Base-by-base conservation (phyloP, 2,329 filamentous ascomycete species). In the Periconia sp. region DNA sequence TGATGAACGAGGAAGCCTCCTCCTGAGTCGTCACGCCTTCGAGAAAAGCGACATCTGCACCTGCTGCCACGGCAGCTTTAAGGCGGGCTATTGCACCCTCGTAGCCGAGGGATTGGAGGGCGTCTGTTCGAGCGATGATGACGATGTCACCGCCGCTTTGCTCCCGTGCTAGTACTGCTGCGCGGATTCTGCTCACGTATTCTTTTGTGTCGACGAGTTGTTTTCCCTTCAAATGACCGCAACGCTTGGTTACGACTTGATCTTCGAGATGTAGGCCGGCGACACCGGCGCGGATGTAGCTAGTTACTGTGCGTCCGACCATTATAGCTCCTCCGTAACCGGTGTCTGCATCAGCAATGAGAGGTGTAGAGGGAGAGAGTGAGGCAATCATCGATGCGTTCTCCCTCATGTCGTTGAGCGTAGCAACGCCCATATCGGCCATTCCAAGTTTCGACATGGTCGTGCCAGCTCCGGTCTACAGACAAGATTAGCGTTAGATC, bases 311-410 rank as follows among this genome's bases (percentile, higher is more conserved):
- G 18, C 79, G 75, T 1, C 77, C 73, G 25, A 84, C 76, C 72
- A 66, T 67, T 19, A 66, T 54, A 13, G 63, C 52, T 15, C 63
- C 56, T 19, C 65, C 81, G 61, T 81, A 83, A 28, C 80, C 80
- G 0, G 80, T 83, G 61, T 84, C 80, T 21, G 78, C 79, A 58
- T 84, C 81, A 7, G 81, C 83, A 52, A 86, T 85, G 15, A 87
- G 61, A 0, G 84, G 84, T 0, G 79, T 69, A 0, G 65, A 61
- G 0, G 78, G 76, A 50, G 83, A 74, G 21, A 86, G 72, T 29
- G 76, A 77, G 42, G 83, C 82, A 43, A 87, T 82, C 81, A 86
- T 86, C 37, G 76, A 73, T n/a, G 83, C 83, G 60, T 86, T 82
- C 31, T 71, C 69, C 24, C 74, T 71, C 83, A 87, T 87, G 65